Evolutionary conservation across 805 yeast species (phyloP), one percentile per base, ranked within the genome.

Genomic region (Suhomyces sp.): DNA sequence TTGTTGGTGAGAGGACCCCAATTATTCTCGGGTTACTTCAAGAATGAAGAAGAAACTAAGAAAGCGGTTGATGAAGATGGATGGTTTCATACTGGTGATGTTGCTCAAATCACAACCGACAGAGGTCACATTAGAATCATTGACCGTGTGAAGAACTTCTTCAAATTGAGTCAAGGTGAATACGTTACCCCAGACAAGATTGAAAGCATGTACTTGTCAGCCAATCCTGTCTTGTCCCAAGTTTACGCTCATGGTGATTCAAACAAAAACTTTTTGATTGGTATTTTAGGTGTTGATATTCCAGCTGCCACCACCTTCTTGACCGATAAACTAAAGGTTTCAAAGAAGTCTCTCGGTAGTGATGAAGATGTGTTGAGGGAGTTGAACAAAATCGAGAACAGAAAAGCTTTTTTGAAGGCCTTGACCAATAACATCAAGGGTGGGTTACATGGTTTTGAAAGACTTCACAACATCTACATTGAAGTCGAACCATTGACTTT

Each of bases 101-200:
- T 58, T 31, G 61, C 60, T 5, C 59, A 53, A 25, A 52, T 57
- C 44, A 21, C 24, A 27, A 9, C 17, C 46, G 37, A 43, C 13
- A 55, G 54, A 1, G 70, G 70, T 4, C 58, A 59, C 8, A 54
- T 66, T 31, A 56, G 52, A 45, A 66, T 66, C 40, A 58, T 65
- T 41, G 70, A 66, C 55, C 56, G 70, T n/a, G 69, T 66, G 46
- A 66, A 66, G 63, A 66, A 66, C 61, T 66, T 66, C 54, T 66
- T 66, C 62, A 66, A 66, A 58, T 64, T 66, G 59, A 55, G 66
- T 12, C 70, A 66, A 43, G 70, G 70, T 44, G 70, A 66, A 55
- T 66, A 66, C 49, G 63, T 66, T 17, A 62, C 69, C 9, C 70
- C 70, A 7, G 70, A 66, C 45, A 65, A 66, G 59, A 57, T 66